Conservation (phyloP, 164 flowering plant genomes). For the Warburgia ugandensis region DNA sequence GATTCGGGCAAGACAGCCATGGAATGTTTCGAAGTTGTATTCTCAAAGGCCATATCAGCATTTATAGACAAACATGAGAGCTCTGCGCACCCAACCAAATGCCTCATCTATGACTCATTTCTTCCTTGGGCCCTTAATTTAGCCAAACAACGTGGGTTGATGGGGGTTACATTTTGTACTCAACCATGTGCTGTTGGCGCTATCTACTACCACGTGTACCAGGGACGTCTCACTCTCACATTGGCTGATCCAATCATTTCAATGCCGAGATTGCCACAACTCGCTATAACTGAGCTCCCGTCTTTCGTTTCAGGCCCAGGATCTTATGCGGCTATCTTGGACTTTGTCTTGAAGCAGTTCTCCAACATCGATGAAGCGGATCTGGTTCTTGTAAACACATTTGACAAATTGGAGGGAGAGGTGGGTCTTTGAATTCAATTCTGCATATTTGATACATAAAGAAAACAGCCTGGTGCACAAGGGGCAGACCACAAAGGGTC, state of each 20-base stretch:
- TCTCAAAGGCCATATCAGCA: conserved; percentile 1
- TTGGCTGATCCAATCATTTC: neutral
- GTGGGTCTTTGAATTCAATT: too few species aligned
- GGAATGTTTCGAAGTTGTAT: conserved; percentile 2
- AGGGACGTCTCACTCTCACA: conserved; percentile 15
- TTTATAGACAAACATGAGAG: neutral
- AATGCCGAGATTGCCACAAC: conserved; percentile 23
- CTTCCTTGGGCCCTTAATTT: conserved; percentile 11
- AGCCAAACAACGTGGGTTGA: neutral
- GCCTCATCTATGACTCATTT: conserved; percentile 11
- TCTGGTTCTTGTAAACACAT: conserved; percentile 13
- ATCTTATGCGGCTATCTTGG: conserved; percentile 7
- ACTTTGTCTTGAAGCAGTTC: conserved; percentile 11
- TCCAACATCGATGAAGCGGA: conserved; percentile 16
- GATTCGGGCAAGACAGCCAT: neutral
- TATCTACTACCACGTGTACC: conserved; percentile 19
- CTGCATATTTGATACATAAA: too few species aligned
- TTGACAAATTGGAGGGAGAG: conserved; percentile 18
- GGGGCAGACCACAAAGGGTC: too few species aligned
- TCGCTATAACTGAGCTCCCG: conserved; percentile 30
- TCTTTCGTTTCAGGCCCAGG: conserved; percentile 15
- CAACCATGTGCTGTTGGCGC: conserved; percentile 28
- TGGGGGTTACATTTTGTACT: conserved; percentile 41
- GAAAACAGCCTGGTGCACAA: too few species aligned
- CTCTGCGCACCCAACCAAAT: conserved; percentile 6